These are phyloP conservation scores for Apiospora marii DNA, from an alignment of 2,329 filamentous ascomycete genomes.

Conservation along the genomic window DNA sequence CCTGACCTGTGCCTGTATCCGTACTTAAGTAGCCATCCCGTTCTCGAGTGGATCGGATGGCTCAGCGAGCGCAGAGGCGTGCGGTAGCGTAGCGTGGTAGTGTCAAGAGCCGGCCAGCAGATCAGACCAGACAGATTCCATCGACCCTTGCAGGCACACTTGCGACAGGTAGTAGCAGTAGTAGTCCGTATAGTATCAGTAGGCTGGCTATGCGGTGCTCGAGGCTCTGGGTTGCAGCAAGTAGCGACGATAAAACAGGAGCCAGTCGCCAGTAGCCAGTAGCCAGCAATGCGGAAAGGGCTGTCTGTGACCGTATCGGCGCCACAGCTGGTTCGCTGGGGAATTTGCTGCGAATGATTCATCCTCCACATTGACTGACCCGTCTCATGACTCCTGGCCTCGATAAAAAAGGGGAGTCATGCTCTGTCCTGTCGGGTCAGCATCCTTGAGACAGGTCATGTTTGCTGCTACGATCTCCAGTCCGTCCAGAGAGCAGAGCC, in stretches of 20 bases:
- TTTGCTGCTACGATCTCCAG: conserved; percentile 18
- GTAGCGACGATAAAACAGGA: neutral
- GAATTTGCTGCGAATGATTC: conserved; percentile 13
- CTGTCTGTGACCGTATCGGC: neutral
- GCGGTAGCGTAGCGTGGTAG: conserved; percentile 3
- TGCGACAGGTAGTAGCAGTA: neutral
- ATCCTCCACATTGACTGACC: neutral
- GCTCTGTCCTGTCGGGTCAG: conserved; percentile 12
- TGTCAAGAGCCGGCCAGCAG: conserved; percentile 4
- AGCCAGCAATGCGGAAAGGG: neutral
- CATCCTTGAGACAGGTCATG: conserved; percentile 21
- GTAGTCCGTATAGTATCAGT: neutral
- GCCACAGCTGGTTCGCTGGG: conserved; percentile 10
- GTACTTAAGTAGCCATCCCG: neutral
- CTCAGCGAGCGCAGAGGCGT: conserved; percentile 1
- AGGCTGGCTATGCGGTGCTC: neutral
- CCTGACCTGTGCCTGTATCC: conserved; percentile 17
- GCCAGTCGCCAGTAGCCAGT: neutral
- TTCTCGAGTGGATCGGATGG: neutral
- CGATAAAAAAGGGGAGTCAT: neutral
- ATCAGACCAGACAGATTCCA: conserved; percentile 15
- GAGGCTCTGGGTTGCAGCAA: conserved; percentile 7
- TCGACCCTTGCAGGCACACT: conserved; percentile 7
- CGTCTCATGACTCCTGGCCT: conserved; percentile 13
- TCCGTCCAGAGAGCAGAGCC: neutral